Base-by-base conservation (phyloP, 2,329 filamentous ascomycete species). In the Mycocentrospora acerina region DNA sequence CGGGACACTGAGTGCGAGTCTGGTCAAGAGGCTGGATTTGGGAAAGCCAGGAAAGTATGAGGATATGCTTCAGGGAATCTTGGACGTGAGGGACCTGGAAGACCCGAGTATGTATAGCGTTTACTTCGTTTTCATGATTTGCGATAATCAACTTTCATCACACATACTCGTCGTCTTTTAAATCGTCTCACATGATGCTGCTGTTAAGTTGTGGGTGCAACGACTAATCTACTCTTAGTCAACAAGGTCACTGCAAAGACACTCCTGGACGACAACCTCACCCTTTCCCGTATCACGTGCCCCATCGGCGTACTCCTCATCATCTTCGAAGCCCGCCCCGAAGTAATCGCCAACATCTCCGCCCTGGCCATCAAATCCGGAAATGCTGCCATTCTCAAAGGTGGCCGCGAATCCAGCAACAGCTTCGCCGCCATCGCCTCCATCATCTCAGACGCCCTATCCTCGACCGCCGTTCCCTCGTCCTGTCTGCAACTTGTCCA, bases 291-390 rank as follows among this genome's bases (percentile, higher is more conserved):
- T 47, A 86, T 95, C 31, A 90, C 88, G 27, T 95, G 89, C 64
- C 93, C 93, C 5, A 97, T 98, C 55, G 93, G 93, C 43, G 90
- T 97, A n/a, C 80, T 98, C 28, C 80, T 98, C 53, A 93, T 98
- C 70, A 97, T 98, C 62, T 98, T 98, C 63, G 93, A 98, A 72
- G 93, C 93, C 24, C 86, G 93, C 7, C 93, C 93, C 6, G 93
- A 98, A 71, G 93, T 98, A 51, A 96, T 98, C 62, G 93, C 91
- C 62, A 98, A 98, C 69, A 97, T 98, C 61, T 90, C 93, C 47
- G 88, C 90, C 4, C 77, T 98, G 16, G 90, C 93, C 25, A 88
- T 98, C 69, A 98, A 98, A 68, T 97, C 91, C 10, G 93, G 90
- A 58, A 98, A 98, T 68, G 87, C 93, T 24, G 93, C 90, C 35